These are phyloP conservation scores for Leccinum rimulosum DNA, from an alignment of 768 basidiomycete genomes.

Conservation along the genomic window DNA sequence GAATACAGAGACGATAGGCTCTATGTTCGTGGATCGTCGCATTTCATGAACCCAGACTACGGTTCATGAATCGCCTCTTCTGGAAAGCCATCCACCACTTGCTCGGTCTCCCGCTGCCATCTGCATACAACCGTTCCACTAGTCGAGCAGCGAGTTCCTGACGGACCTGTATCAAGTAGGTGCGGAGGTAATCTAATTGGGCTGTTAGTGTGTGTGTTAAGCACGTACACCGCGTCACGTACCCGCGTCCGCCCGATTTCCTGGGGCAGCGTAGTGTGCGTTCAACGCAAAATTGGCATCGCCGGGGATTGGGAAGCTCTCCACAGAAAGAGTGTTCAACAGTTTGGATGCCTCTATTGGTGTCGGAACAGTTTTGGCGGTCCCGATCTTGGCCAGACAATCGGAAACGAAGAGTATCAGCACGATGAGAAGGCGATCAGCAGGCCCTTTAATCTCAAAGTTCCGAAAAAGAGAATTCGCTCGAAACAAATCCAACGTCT, in stretches of 20 bases:
- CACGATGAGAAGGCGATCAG: conserved; percentile 93
- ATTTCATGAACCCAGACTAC: conserved; percentile 68
- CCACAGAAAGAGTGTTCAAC: conserved; percentile 90
- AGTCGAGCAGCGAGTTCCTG: conserved; percentile 88
- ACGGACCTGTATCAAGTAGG: conserved; percentile 89
- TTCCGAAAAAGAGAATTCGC: conserved; percentile 99
- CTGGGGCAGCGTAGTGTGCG: conserved; percentile 83
- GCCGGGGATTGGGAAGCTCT: conserved; percentile 90
- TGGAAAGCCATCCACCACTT: conserved; percentile 99
- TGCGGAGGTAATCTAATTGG: conserved; percentile 75
- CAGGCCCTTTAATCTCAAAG: conserved; percentile 98
- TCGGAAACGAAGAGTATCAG: conserved; percentile 98
- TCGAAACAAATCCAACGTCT: conserved; percentile 94
- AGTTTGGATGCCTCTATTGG: conserved; percentile 85
- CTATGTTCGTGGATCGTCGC: background rate
- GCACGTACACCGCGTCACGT: conserved; percentile 19
- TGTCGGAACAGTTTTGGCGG: conserved; percentile 60
- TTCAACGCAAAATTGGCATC: conserved; percentile 95
- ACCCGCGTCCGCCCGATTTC: conserved; percentile 80
- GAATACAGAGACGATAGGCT: conserved; percentile 12
- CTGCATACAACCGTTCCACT: conserved; percentile 86
- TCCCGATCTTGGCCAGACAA: conserved; percentile 88
- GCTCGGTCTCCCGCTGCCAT: conserved; percentile 91
- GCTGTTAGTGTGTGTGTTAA: conserved; percentile 8
- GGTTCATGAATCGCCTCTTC: conserved; percentile 95